These are phyloP conservation scores for Aspergillus olivimuriae DNA, from an alignment of 495 filamentous ascomycete genomes.

Conservation along the genomic window DNA sequence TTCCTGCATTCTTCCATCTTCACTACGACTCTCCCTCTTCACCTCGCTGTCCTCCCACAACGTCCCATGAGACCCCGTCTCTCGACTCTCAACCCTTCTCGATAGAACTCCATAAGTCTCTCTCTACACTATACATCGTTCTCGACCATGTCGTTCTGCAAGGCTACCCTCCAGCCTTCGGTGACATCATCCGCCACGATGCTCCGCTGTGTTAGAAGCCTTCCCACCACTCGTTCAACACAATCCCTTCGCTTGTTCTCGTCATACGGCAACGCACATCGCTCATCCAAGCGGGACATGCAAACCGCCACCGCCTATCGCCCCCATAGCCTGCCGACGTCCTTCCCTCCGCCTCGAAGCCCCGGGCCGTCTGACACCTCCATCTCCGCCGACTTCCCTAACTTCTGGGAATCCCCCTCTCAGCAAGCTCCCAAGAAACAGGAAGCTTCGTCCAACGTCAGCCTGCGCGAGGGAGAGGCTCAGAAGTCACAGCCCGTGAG, in stretches of 20 bases:
- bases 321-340: constrained; percentile 60
- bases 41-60: constrained; percentile 1
- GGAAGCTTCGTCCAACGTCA: constrained; percentile 20
- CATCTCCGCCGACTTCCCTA: constrained; percentile 49
- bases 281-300: constrained; percentile 58
- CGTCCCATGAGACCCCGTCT: constrained; percentile 4
- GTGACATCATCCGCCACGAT: constrained; percentile 53
- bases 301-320: constrained; percentile 72
- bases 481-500: constrained; percentile 48
- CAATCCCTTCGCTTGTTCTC: constrained; percentile 61
- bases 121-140: background rate
- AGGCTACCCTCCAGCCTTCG: constrained; percentile 25
- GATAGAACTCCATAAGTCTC: constrained; percentile 5
- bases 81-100: background rate
- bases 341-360: constrained; percentile 62
- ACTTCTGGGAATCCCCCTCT: constrained; percentile 14
- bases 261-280: constrained; percentile 46
- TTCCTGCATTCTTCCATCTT: constrained; percentile 5
- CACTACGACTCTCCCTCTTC: constrained; percentile 15
- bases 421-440: constrained; percentile 17
- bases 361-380: constrained; percentile 60
- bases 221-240: constrained; percentile 39
- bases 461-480: constrained; percentile 55
- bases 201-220: constrained; percentile 43
- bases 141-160: constrained; percentile 31